phyloP scores from a whole-genome alignment of 139 green algal species.

The Asterochloris erici region DNA sequence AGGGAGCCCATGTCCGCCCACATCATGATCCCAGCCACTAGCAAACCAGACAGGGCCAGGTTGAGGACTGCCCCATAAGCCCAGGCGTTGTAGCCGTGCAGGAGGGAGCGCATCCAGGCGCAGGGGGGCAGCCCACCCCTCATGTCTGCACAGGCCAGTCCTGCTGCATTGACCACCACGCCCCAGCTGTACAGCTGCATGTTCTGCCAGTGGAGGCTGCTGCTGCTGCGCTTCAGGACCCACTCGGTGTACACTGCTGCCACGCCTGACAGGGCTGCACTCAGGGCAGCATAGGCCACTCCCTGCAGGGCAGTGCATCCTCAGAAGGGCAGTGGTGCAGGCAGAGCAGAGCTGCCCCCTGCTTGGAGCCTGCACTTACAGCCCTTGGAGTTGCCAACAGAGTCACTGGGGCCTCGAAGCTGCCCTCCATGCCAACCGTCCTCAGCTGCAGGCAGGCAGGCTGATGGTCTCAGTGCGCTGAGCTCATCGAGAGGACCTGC shows the following conservation, averaged over 20 bases:
- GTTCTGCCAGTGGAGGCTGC: slow-evolving; percentile 63
- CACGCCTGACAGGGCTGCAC: slow-evolving; percentile 44
- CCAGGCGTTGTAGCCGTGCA: slow-evolving; percentile 39
- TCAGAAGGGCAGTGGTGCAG: no score
- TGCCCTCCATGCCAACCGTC: no score
- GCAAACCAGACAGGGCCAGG: slow-evolving; percentile 43
- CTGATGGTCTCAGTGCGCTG: no score
- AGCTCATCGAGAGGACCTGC: no score
- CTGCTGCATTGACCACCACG: slow-evolving; percentile 43
- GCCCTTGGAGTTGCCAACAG: no score
- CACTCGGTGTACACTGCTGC: slow-evolving; percentile 66
- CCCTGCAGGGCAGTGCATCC: no score
- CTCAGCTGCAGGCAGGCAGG: no score
- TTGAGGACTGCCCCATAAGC: slow-evolving; percentile 64
- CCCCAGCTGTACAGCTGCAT: slow-evolving; percentile 64
- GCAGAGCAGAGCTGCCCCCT: no score
- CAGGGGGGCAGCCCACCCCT: background rate
- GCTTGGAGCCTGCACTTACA: no score
- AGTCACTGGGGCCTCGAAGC: no score
- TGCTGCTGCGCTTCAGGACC: slow-evolving; percentile 64
- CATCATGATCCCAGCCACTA: slow-evolving; percentile 73
- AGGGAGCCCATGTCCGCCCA: slow-evolving; percentile 58
- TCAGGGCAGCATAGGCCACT: slow-evolving; percentile 1
- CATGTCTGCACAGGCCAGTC: slow-evolving; percentile 23
- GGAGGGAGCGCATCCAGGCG: slow-evolving; percentile 18